Evolutionary conservation across 2,329 filamentous ascomycete genomes (phyloP).

Genomic region (Chaetomium sp.): DNA sequence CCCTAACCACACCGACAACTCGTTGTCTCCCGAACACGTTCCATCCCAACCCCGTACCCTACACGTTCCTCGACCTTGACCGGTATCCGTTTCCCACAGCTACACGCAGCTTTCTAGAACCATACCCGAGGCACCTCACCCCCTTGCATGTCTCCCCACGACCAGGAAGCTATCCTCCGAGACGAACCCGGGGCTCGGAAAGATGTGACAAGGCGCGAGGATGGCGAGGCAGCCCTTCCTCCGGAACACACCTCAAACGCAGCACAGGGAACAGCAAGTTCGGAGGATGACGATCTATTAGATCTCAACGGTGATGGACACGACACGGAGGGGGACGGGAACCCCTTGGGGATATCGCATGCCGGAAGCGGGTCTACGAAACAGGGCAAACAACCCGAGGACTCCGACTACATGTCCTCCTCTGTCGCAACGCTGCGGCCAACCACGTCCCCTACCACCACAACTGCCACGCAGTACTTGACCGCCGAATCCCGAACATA

Average conservation of each 20-base stretch:
- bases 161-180: slow-evolving; percentile 14
- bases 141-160: slow-evolving; percentile 26
- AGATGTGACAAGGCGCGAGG: slow-evolving; percentile 8
- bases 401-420: slow-evolving; percentile 35
- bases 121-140: not conserved
- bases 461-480: slow-evolving; percentile 37
- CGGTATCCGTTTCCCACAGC: too few species aligned
- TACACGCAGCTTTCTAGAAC: not conserved
- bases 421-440: slow-evolving; percentile 46
- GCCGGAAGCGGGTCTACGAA: not conserved
- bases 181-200: slow-evolving; percentile 17
- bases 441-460: slow-evolving; percentile 33
- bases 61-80: too few species aligned
- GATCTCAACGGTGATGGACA: not conserved
- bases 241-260: not conserved
- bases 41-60: too few species aligned
- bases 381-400: slow-evolving; percentile 9
- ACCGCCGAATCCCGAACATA: slow-evolving; percentile 43
- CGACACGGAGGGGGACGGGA: too few species aligned
- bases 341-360: not conserved
- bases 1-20: too few species aligned
- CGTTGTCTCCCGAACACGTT: too few species aligned
- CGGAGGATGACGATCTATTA: slow-evolving; percentile 8
- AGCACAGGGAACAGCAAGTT: not conserved
- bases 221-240: slow-evolving; percentile 11